Evolutionary conservation across 352 stramenopile genomes (phyloP).

Genomic region (Phytophthora sp.): DNA sequence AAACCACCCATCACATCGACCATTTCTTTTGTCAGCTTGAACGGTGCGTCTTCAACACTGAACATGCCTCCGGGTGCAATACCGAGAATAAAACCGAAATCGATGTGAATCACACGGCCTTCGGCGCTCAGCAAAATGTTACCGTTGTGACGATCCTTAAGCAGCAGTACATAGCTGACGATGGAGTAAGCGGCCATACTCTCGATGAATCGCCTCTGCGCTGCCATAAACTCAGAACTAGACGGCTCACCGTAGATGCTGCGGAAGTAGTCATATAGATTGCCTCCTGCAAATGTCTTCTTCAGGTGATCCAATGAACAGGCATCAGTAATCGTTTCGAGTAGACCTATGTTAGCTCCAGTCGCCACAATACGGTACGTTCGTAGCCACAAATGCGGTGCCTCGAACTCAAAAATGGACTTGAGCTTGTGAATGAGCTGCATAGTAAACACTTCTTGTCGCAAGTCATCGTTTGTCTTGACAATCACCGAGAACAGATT

Average conservation of each 20-base stretch:
- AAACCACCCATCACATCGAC: conserved; percentile 95
- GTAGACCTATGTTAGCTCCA: conserved; percentile 91
- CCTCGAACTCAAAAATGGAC: conserved; percentile 94
- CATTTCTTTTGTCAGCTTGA: conserved; percentile 99
- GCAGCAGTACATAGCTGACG: conserved; percentile 96
- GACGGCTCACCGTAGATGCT: conserved; percentile 54
- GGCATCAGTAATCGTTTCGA: conserved; percentile 96
- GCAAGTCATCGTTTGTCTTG: conserved; percentile 98
- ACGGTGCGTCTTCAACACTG: conserved; percentile 97
- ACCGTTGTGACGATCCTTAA: conserved; percentile 99
- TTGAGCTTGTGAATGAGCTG: conserved; percentile 96
- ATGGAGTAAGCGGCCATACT: conserved; percentile 97
- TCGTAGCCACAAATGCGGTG: conserved; percentile 92
- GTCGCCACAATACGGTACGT: conserved; percentile 97
- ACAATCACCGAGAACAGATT: conserved; percentile 95
- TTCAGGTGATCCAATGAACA: conserved; percentile 97
- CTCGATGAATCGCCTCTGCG: conserved; percentile 94
- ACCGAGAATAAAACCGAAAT: conserved; percentile 99
- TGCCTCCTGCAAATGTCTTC: conserved; percentile 90
- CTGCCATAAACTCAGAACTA: conserved; percentile 54
- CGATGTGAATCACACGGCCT: conserved; percentile 98
- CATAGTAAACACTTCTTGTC: conserved; percentile 98
- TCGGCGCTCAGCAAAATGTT: conserved; percentile 98
- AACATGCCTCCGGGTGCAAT: conserved; percentile 98
- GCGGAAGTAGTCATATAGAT: conserved; percentile 92